phyloP scores from a whole-genome alignment of 805 yeast genomes.

The Cyberlindnera meyerae region DNA sequence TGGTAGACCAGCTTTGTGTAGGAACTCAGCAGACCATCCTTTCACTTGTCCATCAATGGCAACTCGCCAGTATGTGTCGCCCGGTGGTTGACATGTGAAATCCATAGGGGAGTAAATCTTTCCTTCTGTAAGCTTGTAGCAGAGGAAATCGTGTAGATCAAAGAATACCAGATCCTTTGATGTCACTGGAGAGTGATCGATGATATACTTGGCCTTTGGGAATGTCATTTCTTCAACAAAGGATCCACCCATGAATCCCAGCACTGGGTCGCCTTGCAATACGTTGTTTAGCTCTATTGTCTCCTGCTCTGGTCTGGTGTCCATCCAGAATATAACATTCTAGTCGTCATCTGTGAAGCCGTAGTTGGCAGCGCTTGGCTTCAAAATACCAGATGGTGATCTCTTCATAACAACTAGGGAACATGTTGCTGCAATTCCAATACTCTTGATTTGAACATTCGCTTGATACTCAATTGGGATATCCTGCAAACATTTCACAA shows the following conservation, averaged over 20 bases:
- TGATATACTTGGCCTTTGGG: constrained; percentile 43
- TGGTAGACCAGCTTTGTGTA: constrained; percentile 22
- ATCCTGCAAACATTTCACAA: constrained; percentile 25
- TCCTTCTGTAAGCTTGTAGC: constrained; percentile 24
- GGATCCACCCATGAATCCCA: constrained; percentile 35
- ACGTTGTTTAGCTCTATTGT: constrained; percentile 23
- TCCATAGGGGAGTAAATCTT: constrained; percentile 8
- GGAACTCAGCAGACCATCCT: constrained; percentile 41
- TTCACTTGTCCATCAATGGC: constrained; percentile 56
- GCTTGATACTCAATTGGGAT: not conserved
- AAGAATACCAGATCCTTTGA: constrained; percentile 36
- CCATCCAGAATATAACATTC: constrained; percentile 60
- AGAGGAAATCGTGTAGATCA: constrained; percentile 47
- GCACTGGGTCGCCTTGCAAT: constrained; percentile 15
- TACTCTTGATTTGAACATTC: constrained; percentile 18
- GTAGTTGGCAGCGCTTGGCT: constrained; percentile 32
- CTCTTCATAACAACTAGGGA: constrained; percentile 45
- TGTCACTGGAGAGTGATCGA: constrained; percentile 24
- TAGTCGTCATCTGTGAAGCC: constrained; percentile 23
- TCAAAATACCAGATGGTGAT: constrained; percentile 7
- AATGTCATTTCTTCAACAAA: constrained; percentile 56
- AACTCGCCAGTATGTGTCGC: constrained; percentile 22
- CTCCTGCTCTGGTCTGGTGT: constrained; percentile 37
- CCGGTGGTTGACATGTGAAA: constrained; percentile 2
- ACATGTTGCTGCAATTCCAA: constrained; percentile 53